A percentile compares a stretch with the other conserved stretches of the same genome.
phyloP scores from a whole-genome alignment of 495 filamentous ascomycete species.

The Rhizodiscina lignyota region DNA sequence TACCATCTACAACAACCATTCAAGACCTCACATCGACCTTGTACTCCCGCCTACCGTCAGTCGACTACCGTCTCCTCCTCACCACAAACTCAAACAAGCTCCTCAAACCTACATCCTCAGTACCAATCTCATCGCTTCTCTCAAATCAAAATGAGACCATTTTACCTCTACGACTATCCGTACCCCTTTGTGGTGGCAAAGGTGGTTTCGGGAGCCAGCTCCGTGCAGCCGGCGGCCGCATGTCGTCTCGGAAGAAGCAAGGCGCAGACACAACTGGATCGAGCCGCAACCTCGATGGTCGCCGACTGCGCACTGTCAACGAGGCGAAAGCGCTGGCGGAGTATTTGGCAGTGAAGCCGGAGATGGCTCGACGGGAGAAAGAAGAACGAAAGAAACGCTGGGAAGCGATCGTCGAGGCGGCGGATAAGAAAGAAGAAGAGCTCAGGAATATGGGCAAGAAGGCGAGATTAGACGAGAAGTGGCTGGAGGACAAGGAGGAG shows the following conservation, averaged over 20 bases:
- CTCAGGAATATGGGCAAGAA: constrained; percentile 46
- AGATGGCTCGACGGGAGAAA: constrained; percentile 87
- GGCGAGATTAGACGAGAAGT: constrained; percentile 62
- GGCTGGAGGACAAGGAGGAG: constrained; percentile 86
- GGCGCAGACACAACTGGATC: constrained; percentile 78
- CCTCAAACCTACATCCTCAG: too few relatives aligned
- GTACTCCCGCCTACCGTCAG: constrained; percentile 42
- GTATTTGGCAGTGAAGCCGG: constrained; percentile 87
- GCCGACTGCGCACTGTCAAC: constrained; percentile 75
- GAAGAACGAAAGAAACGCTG: constrained; percentile 65
- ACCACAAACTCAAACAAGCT: constrained; percentile 70
- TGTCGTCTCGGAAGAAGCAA: constrained; percentile 84
- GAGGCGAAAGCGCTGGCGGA: constrained; percentile 91
- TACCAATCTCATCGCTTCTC: constrained; percentile 36
- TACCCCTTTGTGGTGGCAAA: constrained; percentile 73
- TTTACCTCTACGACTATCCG: constrained; percentile 62
- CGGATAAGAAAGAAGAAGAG: constrained; percentile 68
- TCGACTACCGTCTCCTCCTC: constrained; percentile 43
- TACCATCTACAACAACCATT: constrained; percentile 38
- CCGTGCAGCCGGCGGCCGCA: constrained; percentile 89
- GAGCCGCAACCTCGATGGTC: constrained; percentile 83
- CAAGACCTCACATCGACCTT: constrained; percentile 47
- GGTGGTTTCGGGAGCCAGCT: constrained; percentile 96
- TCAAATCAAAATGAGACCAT: constrained; percentile 38
- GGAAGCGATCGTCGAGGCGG: constrained; percentile 67